Base-by-base conservation (phyloP, 164 flowering plant genomes). In the Chloranthus sessilifolius region DNA sequence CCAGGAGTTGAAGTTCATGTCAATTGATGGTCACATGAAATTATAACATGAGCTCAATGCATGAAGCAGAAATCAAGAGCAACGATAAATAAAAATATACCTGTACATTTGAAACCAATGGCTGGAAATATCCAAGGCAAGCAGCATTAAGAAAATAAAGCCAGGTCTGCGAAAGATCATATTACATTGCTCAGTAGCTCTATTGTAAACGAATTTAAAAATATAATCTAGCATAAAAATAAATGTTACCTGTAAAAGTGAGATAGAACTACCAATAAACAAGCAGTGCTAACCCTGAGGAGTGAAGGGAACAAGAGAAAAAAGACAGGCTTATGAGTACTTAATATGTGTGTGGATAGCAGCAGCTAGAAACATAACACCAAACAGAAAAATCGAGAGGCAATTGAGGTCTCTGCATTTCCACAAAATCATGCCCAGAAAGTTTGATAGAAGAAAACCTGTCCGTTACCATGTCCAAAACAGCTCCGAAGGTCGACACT, bases 31-130 rank as follows among this genome's bases (percentile, higher is more conserved):
- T n/a, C n/a, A n/a, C n/a, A n/a, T n/a, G n/a, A n/a, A n/a, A n/a
- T n/a, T n/a, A n/a, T n/a, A n/a, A n/a, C n/a, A n/a, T n/a, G n/a
- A n/a, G n/a, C n/a, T n/a, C n/a, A n/a, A n/a, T n/a, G n/a, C n/a
- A n/a, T n/a, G n/a, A n/a, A 42, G 25, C 25, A 17, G 31, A 44
- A 44, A 23, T 21, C 29, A 44, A 44, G n/a, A n/a, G n/a, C n/a
- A n/a, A 44, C 30, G 12, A 25, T 10, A 8, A 44, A 24, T 5
- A 29, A 3, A 12, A 39, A 21, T 30, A 15, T 74, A 92, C 99
- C 96, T 88, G 73, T 86, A 92, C 99, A 92, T 88, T 66, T 92
- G 99, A 41, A 92, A 58, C 99, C 99, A 92, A 65, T 92, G 99
- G 74, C 99, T 92, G 29, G 75, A 70, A 61, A 86, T 82, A 68